A percentile compares a stretch with the other conserved stretches of the same genome.
Conservation (phyloP, 1,139 yeast species). For the Suhomyces yuchorum region DNA sequence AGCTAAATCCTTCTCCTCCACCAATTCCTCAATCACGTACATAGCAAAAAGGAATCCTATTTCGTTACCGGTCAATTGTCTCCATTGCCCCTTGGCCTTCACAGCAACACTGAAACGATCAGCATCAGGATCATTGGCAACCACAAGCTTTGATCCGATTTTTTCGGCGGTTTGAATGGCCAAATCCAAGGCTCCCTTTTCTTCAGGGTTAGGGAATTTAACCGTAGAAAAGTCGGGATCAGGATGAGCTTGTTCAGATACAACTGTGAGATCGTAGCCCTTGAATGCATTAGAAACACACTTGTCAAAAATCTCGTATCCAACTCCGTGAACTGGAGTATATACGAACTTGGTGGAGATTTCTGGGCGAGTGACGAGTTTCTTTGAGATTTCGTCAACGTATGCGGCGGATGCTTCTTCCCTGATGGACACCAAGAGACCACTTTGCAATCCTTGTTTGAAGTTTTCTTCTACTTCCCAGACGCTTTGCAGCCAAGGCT, state of each 20-base stretch:
- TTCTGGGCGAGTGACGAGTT: slow-evolving; percentile 24
- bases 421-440: slow-evolving; percentile 30
- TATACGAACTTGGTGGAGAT: slow-evolving; percentile 60
- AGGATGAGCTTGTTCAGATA: slow-evolving; percentile 65
- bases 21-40: slow-evolving; percentile 48
- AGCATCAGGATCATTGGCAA: slow-evolving; percentile 97
- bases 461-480: slow-evolving; percentile 53
- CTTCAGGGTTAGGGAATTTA: slow-evolving; percentile 93
- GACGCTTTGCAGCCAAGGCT: slow-evolving; percentile 53
- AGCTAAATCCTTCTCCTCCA: slow-evolving; percentile 28
- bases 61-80: slow-evolving; percentile 88
- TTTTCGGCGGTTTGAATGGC: slow-evolving; percentile 62
- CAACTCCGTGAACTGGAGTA: slow-evolving; percentile 97
- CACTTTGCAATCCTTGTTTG: slow-evolving; percentile 21
- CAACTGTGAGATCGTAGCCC: slow-evolving; percentile 32
- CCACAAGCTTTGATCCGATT: slow-evolving; percentile 52
- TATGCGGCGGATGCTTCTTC: slow-evolving; percentile 39
- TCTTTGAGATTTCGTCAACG: slow-evolving; percentile 29
- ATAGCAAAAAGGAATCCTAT: slow-evolving; percentile 83
- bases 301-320: slow-evolving; percentile 51
- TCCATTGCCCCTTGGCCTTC: slow-evolving; percentile 57
- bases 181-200: slow-evolving; percentile 80
- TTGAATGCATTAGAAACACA: slow-evolving; percentile 16
- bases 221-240: slow-evolving; percentile 89
- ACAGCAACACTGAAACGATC: slow-evolving; percentile 85